Conservation (phyloP, 495 filamentous ascomycete species). For the Terfezia boudieri region DNA sequence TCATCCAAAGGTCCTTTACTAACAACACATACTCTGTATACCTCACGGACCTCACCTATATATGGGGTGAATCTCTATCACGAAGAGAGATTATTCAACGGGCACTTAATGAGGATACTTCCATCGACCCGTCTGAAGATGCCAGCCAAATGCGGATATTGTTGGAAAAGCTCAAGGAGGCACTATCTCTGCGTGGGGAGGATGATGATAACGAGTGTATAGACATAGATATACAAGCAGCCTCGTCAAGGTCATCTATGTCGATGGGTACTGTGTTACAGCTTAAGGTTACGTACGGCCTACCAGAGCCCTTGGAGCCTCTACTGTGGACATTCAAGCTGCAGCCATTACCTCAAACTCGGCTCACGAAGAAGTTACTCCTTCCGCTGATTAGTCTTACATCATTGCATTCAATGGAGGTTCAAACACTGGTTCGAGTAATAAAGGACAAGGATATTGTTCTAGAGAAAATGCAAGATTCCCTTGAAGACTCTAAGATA, state of each 20-base stretch:
- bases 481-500: slow-evolving; percentile 43
- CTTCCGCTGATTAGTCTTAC: slow-evolving; percentile 45
- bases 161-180: slow-evolving; percentile 44
- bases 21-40: slow-evolving; percentile 42
- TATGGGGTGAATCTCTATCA: slow-evolving; percentile 62
- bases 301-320: slow-evolving; percentile 40
- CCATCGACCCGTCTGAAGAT: slow-evolving; percentile 71
- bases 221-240: too few relatives aligned
- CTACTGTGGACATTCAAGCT: slow-evolving; percentile 48
- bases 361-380: slow-evolving; percentile 37
- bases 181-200: slow-evolving; percentile 22
- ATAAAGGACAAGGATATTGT: slow-evolving; percentile 59
- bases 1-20: slow-evolving; percentile 31
- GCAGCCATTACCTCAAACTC: slow-evolving; percentile 28
- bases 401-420: slow-evolving; percentile 27
- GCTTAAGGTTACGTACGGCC: too few relatives aligned
- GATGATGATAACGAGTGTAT: too few relatives aligned
- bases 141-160: slow-evolving; percentile 47
- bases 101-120: slow-evolving; percentile 41
- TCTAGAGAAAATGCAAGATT: slow-evolving; percentile 53
- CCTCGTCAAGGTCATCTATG: too few relatives aligned
- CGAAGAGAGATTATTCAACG: slow-evolving; percentile 39
- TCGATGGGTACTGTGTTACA: too few relatives aligned
- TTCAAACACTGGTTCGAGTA: slow-evolving; percentile 31
- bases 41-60: slow-evolving; percentile 59